A percentile compares a stretch with the other conserved stretches of the same genome.
These are phyloP conservation scores for Coemansia sp. DNA, from an alignment of 192 early-diverging fungal genomes.

Conservation along the genomic window DNA sequence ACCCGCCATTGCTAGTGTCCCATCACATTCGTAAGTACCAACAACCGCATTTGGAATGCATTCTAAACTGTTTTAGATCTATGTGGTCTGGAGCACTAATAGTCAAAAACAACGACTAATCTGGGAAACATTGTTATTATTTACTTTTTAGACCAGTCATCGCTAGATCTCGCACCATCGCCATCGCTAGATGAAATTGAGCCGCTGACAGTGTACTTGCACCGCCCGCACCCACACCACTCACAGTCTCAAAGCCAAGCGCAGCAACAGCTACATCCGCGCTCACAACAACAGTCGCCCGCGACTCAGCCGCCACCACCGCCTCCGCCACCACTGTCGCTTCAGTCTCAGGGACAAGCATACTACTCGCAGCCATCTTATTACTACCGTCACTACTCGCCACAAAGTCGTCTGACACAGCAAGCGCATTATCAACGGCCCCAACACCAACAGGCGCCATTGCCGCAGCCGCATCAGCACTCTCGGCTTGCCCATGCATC, in stretches of 20 bases:
- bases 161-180: slow-evolving; percentile 25
- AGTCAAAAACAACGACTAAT: background rate
- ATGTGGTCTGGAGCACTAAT: background rate
- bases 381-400: slow-evolving; percentile 13
- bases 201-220: slow-evolving; percentile 35
- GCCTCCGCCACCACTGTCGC: background rate
- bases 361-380: slow-evolving; percentile 8
- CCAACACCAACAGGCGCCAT: slow-evolving; percentile 1
- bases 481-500: background rate
- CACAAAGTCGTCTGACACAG: slow-evolving; percentile 5
- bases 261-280: slow-evolving; percentile 10
- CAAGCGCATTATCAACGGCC: background rate
- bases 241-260: slow-evolving; percentile 4
- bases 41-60: no score
- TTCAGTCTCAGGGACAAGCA: slow-evolving; percentile 1
- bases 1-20: slow-evolving; percentile 23
- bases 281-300: slow-evolving; percentile 3
- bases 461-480: slow-evolving; percentile 3
- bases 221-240: slow-evolving; percentile 22
- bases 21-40: slow-evolving; percentile 31
- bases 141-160: slow-evolving; percentile 20
- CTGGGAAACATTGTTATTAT: background rate
- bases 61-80: background rate
- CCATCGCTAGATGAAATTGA: slow-evolving; percentile 29
- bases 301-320: background rate